Conservation (phyloP, 2,329 filamentous ascomycete genomes). For the Colletotrichum lentis region DNA sequence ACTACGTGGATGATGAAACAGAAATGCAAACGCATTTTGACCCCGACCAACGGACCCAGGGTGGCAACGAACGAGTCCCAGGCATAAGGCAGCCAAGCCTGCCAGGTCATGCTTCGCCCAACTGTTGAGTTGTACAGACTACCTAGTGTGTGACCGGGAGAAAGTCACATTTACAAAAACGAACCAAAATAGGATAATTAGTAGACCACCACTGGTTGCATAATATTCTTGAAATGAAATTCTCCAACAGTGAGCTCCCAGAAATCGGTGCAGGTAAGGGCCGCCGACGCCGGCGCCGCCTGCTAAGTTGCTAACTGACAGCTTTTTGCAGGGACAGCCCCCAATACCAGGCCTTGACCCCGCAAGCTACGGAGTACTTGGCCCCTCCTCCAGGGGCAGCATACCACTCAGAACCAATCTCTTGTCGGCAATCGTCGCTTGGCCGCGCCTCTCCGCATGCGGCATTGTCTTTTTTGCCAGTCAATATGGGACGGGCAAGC, state of each 20-base stretch:
- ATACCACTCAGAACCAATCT: slow-evolving; percentile 27
- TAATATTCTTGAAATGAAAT: slow-evolving; percentile 9
- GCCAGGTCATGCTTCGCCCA: background rate
- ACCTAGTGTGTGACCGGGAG: background rate
- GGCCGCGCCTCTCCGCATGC: slow-evolving; percentile 35
- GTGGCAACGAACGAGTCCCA: background rate
- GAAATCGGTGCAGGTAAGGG: background rate
- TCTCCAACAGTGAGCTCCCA: background rate
- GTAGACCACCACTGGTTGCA: slow-evolving; percentile 8
- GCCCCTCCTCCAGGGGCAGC: slow-evolving; percentile 16
- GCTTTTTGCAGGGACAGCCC: slow-evolving; percentile 23
- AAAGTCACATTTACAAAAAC: background rate
- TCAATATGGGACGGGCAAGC: background rate
- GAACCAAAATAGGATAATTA: slow-evolving; percentile 11
- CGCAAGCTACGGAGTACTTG: slow-evolving; percentile 3
- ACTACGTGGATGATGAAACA: slow-evolving; percentile 24
- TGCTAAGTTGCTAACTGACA: slow-evolving; percentile 20
- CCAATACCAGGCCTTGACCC: slow-evolving; percentile 19
- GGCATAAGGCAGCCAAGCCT: background rate
- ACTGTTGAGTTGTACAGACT: background rate
- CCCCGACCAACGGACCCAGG: background rate
- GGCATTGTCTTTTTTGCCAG: background rate
- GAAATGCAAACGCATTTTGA: slow-evolving; percentile 6
- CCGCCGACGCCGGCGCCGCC: background rate
- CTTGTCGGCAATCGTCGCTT: slow-evolving; percentile 35